Evolutionary conservation across 805 yeast species (phyloP), one percentile per base, ranked within the genome.

Genomic region (Dipodascus albidus): DNA sequence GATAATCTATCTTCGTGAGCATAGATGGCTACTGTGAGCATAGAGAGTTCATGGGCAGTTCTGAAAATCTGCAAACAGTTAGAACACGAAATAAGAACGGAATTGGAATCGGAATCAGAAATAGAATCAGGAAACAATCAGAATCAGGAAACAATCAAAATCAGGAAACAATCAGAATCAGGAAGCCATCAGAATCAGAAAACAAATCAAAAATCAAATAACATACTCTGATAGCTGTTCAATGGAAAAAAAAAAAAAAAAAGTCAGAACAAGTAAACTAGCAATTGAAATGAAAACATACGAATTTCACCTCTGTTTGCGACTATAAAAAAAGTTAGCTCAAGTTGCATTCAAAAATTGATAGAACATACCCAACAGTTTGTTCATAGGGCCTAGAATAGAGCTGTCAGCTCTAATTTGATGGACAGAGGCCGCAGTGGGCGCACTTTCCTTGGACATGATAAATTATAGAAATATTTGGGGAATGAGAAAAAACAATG

Each of bases 11-110:
- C 99, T 72, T 93, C 97, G 68, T 91, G 95, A 35, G 97, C 89
- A 70, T 89, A 91, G 66, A 91, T 85, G 49, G 98, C 99, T 47
- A 93, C 96, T 0, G 99, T 90, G 65, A 87, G 89, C 96, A 93
- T 87, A 21, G 96, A 85, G 65, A 91, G 76, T 71, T 91, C 99
- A 72, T 93, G 99, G 57, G 99, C 99, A 38, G 97, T 84, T 73
- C 99, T 81, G 73, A 91, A 91, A 68, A 91, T 90, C 57, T 72
- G 67, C 48, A 65, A 60, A 33, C 70, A 62, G 50, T 42, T 49
- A 11, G 22, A 20, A 23, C 84, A 83, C 48, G 91, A 91, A 62
- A n/a, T n/a, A n/a, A n/a, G n/a, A 17, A 20, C 41, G 22, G 15
- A 14, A n/a, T 14, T 11, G n/a, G 42, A 24, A 23, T 23, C 15